Evolutionary conservation across 2,329 filamentous ascomycete species (phyloP).

Genomic region (Exophiala mesophila): DNA sequence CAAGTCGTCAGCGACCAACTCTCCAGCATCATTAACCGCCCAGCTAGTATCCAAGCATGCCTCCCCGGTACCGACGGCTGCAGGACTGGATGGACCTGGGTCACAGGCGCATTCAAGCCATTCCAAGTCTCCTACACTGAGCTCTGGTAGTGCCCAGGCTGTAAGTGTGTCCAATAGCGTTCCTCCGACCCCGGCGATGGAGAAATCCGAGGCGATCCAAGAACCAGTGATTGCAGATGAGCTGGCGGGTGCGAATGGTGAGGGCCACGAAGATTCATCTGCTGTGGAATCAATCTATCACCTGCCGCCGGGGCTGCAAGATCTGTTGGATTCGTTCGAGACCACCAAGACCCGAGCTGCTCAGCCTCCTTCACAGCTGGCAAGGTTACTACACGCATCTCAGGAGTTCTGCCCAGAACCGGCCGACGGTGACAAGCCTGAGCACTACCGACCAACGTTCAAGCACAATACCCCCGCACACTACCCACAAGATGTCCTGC

Average conservation of each 20-base stretch:
- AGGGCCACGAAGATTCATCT: slow-evolving; percentile 43
- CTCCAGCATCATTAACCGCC: slow-evolving; percentile 48
- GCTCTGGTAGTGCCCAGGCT: slow-evolving; percentile 41
- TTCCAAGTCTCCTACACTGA: slow-evolving; percentile 50
- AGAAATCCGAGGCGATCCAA: slow-evolving; percentile 40
- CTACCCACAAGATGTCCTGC: slow-evolving; percentile 87
- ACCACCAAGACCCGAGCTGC: slow-evolving; percentile 66
- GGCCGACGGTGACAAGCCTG: slow-evolving; percentile 73
- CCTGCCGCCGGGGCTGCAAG: slow-evolving; percentile 79
- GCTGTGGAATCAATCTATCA: slow-evolving; percentile 84
- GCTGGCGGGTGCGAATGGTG: slow-evolving; percentile 46
- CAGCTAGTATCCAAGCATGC: slow-evolving; percentile 44
- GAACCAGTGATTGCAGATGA: slow-evolving; percentile 36
- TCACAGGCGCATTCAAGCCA: slow-evolving; percentile 32
- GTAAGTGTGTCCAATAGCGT: slow-evolving; percentile 37
- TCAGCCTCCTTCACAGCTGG: slow-evolving; percentile 59
- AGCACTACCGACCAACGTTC: slow-evolving; percentile 77
- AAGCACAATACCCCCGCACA: slow-evolving; percentile 73
- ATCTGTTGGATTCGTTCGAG: slow-evolving; percentile 88
- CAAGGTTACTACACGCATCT: slow-evolving; percentile 71
- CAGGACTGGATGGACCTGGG: slow-evolving; percentile 36
- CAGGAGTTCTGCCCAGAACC: slow-evolving; percentile 69
- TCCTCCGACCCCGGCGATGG: slow-evolving; percentile 44
- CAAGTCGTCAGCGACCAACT: slow-evolving; percentile 55
- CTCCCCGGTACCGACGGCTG: slow-evolving; percentile 32